Percentiles rank a stretch among this genome's conserved stretches.
phyloP scores from a whole-genome alignment of 1,284 basidiomycete species.

The Malassezia vespertilionis region DNA sequence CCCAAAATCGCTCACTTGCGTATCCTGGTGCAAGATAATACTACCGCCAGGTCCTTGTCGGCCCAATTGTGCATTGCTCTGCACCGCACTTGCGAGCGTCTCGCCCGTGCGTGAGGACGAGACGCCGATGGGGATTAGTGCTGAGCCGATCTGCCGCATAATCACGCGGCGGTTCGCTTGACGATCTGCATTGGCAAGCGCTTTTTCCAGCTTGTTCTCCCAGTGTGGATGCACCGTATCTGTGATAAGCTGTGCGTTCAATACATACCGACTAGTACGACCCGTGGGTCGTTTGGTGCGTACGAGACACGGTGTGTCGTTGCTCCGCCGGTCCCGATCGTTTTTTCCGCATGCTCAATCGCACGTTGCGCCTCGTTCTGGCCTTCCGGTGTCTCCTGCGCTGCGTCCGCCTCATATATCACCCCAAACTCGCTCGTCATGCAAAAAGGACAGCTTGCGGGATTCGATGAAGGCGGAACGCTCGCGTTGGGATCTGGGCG shows the following conservation, averaged over 20 bases:
- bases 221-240: constrained; percentile 44
- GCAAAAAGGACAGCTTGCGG: constrained; percentile 86
- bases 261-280: constrained; percentile 36
- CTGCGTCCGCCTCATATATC: constrained; percentile 56
- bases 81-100: constrained; percentile 29
- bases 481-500: constrained; percentile 62
- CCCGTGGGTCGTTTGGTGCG: constrained; percentile 23
- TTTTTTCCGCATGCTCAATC: constrained; percentile 24
- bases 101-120: constrained; percentile 54
- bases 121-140: constrained; percentile 89
- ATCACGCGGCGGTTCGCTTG: constrained; percentile 83
- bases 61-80: constrained; percentile 15
- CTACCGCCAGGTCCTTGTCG: constrained; percentile 39
- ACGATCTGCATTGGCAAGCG: constrained; percentile 31
- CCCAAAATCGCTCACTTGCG: neutral
- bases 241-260: neutral
- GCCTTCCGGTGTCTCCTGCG: neutral
- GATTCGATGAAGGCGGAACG: constrained; percentile 34
- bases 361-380: constrained; percentile 9
- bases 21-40: constrained; percentile 28
- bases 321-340: constrained; percentile 26
- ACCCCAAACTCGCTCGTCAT: constrained; percentile 93
- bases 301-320: constrained; percentile 13
- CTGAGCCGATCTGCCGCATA: constrained; percentile 95
- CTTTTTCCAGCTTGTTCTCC: constrained; percentile 33